Conservation (phyloP, 345 rosid species). For the Dimocarpus longan region DNA sequence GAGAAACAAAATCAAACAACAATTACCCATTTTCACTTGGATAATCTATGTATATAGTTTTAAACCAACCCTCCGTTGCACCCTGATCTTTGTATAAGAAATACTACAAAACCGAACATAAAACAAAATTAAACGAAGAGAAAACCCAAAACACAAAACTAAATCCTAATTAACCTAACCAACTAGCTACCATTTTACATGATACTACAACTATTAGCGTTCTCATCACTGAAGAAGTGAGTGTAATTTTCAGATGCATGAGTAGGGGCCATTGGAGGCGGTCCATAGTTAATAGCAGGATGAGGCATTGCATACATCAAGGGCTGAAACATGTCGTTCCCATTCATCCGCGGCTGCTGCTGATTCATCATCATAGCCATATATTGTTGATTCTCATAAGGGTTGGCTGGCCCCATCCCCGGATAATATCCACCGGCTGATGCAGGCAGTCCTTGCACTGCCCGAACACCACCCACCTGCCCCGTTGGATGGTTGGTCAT, state of each 20-base stretch:
- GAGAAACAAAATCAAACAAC: slow-evolving; percentile 7
- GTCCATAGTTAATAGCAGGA: slow-evolving; percentile 56
- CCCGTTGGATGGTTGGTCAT: slow-evolving; percentile 41
- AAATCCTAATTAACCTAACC: not conserved
- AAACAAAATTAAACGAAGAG: not conserved
- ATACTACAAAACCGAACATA: slow-evolving; percentile 2
- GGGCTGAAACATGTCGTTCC: slow-evolving; percentile 76
- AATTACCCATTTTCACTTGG: slow-evolving; percentile 15
- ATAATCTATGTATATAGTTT: slow-evolving; percentile 15
- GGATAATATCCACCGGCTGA: slow-evolving; percentile 45
- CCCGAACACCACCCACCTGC: slow-evolving; percentile 33
- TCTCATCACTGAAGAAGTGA: slow-evolving; percentile 88
- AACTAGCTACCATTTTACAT: slow-evolving; percentile 46
- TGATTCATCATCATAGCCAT: slow-evolving; percentile 75
- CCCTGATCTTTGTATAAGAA: no score
- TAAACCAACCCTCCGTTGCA: no score
- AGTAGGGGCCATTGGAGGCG: slow-evolving; percentile 42
- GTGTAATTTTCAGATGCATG: slow-evolving; percentile 57
- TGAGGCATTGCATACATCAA: slow-evolving; percentile 79
- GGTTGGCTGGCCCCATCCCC: slow-evolving; percentile 57
- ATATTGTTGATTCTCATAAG: slow-evolving; percentile 55
- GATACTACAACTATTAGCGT: slow-evolving; percentile 76
- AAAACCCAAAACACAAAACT: not conserved
- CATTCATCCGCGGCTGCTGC: slow-evolving; percentile 44
- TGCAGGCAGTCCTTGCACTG: slow-evolving; percentile 77